A percentile compares a stretch with the other conserved stretches of the same genome.
Conservation (phyloP, 1,139 yeast genomes). For the Zygoascus meyerae region DNA sequence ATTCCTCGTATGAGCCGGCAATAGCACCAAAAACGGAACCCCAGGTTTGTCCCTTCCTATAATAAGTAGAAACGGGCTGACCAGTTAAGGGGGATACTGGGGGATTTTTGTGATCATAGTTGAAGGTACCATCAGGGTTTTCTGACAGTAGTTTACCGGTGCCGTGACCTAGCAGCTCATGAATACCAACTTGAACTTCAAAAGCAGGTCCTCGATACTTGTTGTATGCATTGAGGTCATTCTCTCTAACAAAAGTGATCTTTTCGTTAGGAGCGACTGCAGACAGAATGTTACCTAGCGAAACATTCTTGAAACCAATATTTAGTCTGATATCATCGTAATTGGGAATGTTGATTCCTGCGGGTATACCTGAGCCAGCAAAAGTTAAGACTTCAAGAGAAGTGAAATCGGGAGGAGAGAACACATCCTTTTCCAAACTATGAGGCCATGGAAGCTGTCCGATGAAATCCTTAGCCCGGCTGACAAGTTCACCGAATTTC, state of each 20-base stretch:
- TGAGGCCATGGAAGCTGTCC: constrained; percentile 68
- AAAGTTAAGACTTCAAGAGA: constrained; percentile 84
- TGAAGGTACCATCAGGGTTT: constrained; percentile 55
- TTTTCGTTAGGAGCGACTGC: constrained; percentile 69
- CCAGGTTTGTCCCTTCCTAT: constrained; percentile 83
- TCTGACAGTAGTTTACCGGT: constrained; percentile 76
- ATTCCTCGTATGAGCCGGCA: constrained; percentile 86
- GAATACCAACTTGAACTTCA: constrained; percentile 90
- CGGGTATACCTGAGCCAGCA: constrained; percentile 87
- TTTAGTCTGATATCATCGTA: constrained; percentile 82
- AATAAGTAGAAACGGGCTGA: constrained; percentile 58
- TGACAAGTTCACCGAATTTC: constrained; percentile 66
- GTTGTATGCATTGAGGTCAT: constrained; percentile 52
- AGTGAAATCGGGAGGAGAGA: constrained; percentile 88
- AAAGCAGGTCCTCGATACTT: constrained; percentile 77
- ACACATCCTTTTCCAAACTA: constrained; percentile 72
- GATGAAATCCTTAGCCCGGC: constrained; percentile 60
- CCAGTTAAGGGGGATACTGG: constrained; percentile 51
- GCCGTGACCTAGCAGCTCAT: constrained; percentile 89
- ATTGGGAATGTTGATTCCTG: constrained; percentile 89
- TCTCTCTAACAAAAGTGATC: constrained; percentile 55
- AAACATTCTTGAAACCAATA: constrained; percentile 82
- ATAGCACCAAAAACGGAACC: constrained; percentile 74
- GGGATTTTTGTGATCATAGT: constrained; percentile 59
- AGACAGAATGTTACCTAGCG: constrained; percentile 75